Evolutionary conservation across 305 asterid species (phyloP).

Genomic region (Rubia tinctorum): DNA sequence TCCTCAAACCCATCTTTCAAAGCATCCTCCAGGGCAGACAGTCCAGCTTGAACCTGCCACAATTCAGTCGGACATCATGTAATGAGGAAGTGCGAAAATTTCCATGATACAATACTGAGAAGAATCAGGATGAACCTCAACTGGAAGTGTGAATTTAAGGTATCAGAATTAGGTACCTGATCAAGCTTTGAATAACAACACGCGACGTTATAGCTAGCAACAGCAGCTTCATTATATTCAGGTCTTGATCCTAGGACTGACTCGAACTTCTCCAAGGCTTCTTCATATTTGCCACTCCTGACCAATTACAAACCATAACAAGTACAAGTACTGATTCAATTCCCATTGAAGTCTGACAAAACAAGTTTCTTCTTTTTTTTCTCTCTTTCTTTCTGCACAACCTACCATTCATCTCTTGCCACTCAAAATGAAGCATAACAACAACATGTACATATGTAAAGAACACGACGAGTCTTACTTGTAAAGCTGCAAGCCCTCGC

Average conservation of each 20-base stretch:
- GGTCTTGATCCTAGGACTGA: conserved; percentile 89
- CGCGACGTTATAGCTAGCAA: conserved; percentile 89
- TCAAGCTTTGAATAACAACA: conserved; percentile 93
- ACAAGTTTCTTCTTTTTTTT: background rate
- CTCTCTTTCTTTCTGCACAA: background rate
- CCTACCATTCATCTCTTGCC: background rate
- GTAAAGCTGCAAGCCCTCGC: conserved; percentile 70
- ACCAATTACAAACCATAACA: conserved; percentile 5
- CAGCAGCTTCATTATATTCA: conserved; percentile 59
- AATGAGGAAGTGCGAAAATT: background rate
- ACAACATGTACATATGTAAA: background rate
- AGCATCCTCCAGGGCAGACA: conserved; percentile 88
- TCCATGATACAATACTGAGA: background rate
- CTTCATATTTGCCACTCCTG: conserved; percentile 74
- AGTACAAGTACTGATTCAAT: background rate
- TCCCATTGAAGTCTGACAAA: background rate
- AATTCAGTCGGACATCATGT: conserved; percentile 1
- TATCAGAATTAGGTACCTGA: too few species aligned
- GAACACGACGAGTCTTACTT: conserved; percentile 37
- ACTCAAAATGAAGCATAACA: background rate
- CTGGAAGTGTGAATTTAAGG: background rate
- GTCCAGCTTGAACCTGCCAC: conserved; percentile 79
- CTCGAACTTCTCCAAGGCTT: conserved; percentile 82
- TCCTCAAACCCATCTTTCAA: conserved; percentile 82
- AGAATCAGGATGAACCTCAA: background rate